Base-by-base conservation (phyloP, 202 grass and related monocot genomes). In the Zizania palustris region DNA sequence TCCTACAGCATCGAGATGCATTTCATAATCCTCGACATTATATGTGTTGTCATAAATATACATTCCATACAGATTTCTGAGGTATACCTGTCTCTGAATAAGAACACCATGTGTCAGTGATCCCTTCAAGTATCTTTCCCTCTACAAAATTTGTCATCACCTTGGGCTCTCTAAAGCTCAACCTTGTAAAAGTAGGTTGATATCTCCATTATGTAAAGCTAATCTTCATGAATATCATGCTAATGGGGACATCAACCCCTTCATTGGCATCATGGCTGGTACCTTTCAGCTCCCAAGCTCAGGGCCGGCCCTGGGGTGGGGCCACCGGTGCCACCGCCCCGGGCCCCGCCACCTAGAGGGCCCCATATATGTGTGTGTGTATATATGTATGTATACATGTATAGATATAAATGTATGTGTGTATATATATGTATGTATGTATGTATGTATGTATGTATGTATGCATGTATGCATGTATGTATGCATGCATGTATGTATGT, bases 201-300 rank as follows among this genome's bases (percentile, higher is more conserved):
- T 70, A 40, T 62, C 44, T 80, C 10, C n/a, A n/a, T n/a, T n/a
- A 45, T 59, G 11, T 62, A 40, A 16, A 45, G 22, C 44, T 71
- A n/a, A 41, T 51, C 77, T 48, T 22, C 55, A 40, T 61, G 10
- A 51, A 60, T 60, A 3, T 20, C 21, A 28, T 46, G 77, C 42
- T 85, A 90, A 28, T 35, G 1, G 69, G 55, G 60, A 81, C 69
- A 55, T 73, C 59, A 34, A 80, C 13, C 46, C 45, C 71, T 22
- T 22, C 49, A 50, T 34, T 16, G 42, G 45, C 34, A 42, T 71
- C 56, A 38, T 41, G 19, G 71, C 18, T 63, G 10, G 11, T 22
- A 21, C 39, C 18, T 7, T 83, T 76, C 37, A 72, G 15, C 54
- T 86, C 78, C n/a, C n/a, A n/a, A n/a, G n/a, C n/a, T n/a, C n/a